Base-by-base conservation (phyloP, 179 eudicot species). In the Pouteria campechiana region DNA sequence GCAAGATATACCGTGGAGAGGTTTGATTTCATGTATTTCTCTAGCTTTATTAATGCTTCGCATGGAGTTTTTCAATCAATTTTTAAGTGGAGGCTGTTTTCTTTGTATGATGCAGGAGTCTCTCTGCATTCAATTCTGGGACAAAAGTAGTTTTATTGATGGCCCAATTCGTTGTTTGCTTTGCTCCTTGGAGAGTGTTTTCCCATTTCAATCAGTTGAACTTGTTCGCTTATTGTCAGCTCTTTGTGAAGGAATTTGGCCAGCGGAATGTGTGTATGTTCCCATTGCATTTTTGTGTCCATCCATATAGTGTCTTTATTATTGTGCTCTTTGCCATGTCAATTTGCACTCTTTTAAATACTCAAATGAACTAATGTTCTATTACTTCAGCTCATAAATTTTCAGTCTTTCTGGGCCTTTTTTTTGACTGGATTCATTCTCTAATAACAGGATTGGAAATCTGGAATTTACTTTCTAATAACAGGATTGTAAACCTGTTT, bases 111-210 rank as follows among this genome's bases (percentile, higher is more conserved):
- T 60, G 73, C 83, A 90, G 98, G 99, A 92, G 76, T 79, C 92
- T 12, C 99, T 92, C 48, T 92, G 99, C 48, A 60, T 55, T 58
- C 99, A 92, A 67, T 92, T 92, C 60, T 87, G 96, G 99, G 99
- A 92, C 48, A 79, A 57, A 61, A 75, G 68, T 45, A 87, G 99
- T 66, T 73, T 87, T 46, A 63, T 87, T 54, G 99, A 92, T 59
- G 94, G 94, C 29, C 99, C 99, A 50, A 61, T 92, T 21, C 85
- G 96, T 7, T 70, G 82, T 59, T 88, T 92, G 61, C 94, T 92
- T 28, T 83, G 63, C 60, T 82, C 60, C 68, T 54, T 92, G 54
- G 96, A 92, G 73, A 63, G 74, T 53, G 99, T 82, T 57, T 92
- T 92, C 52, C 99, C 99, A 31, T 75, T 54, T 54, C 72, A 83